Percentiles rank a stretch among this genome's conserved stretches.
phyloP scores from a whole-genome alignment of 179 eudicot species.

The Carnegiea gigantea region DNA sequence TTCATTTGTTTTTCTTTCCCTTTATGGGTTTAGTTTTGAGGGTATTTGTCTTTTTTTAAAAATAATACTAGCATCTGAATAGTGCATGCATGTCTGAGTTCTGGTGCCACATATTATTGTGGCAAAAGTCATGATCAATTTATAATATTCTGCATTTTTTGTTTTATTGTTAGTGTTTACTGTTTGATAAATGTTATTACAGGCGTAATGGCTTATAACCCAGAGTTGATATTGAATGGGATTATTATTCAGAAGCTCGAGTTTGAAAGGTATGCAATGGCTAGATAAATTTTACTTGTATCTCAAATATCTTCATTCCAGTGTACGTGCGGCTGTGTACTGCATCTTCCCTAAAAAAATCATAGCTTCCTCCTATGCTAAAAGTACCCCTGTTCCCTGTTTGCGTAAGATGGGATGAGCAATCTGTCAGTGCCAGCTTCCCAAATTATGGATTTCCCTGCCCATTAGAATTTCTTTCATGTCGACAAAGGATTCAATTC shows the following conservation, averaged over 20 bases:
- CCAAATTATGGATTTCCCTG: too few relatives aligned
- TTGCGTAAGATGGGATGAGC: too few relatives aligned
- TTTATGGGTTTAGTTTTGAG: background rate
- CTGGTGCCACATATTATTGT: background rate
- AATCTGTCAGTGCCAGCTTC: too few relatives aligned
- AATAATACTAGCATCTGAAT: too few relatives aligned
- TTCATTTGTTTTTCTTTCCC: background rate
- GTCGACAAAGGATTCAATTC: too few relatives aligned
- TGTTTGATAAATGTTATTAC: conserved; percentile 27
- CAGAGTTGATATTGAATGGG: conserved; percentile 75
- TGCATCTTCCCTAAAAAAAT: too few relatives aligned
- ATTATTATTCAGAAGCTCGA: conserved; percentile 80
- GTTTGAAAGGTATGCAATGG: conserved; percentile 49
- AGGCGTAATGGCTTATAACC: conserved; percentile 62
- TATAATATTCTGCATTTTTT: conserved; percentile 1
- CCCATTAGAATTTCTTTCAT: too few relatives aligned
- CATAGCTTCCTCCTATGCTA: background rate
- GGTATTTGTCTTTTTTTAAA: too few relatives aligned
- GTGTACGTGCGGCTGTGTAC: too few relatives aligned
- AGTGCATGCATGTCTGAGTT: background rate
- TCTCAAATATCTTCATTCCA: too few relatives aligned
- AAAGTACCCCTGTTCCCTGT: background rate
- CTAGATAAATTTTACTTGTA: too few relatives aligned
- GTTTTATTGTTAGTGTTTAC: background rate
- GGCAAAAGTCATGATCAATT: background rate